A percentile compares a stretch with the other conserved stretches of the same genome.
Conservation (phyloP, 805 yeast genomes). For the Lipomyces chichibuensis region DNA sequence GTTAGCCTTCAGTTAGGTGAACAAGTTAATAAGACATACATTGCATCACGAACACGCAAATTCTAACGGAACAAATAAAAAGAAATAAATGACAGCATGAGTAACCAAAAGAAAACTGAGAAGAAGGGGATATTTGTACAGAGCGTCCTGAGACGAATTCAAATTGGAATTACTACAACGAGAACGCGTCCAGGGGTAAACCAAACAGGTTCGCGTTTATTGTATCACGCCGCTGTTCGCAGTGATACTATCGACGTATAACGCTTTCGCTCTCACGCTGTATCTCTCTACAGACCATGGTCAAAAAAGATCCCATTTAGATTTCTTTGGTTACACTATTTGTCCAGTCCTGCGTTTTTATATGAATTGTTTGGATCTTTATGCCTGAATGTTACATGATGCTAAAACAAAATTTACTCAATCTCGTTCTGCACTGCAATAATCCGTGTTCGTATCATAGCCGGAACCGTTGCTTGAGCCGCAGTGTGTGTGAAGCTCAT, state of each 20-base stretch:
- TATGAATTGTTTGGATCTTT: too few species aligned
- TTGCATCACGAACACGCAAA: background rate
- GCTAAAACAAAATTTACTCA: too few species aligned
- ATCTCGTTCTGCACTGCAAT: too few species aligned
- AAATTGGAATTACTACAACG: background rate
- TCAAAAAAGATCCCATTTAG: too few species aligned
- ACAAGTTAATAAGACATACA: background rate
- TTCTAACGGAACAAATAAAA: background rate
- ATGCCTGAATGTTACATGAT: too few species aligned
- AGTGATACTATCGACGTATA: background rate
- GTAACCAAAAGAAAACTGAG: background rate
- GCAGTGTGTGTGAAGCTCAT: too few species aligned
- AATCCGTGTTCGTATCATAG: too few species aligned
- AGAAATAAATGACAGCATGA: background rate
- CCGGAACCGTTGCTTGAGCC: too few species aligned
- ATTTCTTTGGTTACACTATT: too few species aligned
- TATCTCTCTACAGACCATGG: background rate
- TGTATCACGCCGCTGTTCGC: background rate
- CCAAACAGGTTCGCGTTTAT: background rate
- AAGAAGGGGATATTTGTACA: background rate
- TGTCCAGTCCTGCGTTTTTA: background rate
- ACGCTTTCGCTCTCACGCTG: background rate
- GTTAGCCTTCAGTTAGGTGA: background rate
- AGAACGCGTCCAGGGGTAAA: constrained; percentile 3
- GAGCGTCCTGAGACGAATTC: background rate